Evolutionary conservation across 768 basidiomycete genomes (phyloP).

Genomic region (Trametes coccinea): DNA sequence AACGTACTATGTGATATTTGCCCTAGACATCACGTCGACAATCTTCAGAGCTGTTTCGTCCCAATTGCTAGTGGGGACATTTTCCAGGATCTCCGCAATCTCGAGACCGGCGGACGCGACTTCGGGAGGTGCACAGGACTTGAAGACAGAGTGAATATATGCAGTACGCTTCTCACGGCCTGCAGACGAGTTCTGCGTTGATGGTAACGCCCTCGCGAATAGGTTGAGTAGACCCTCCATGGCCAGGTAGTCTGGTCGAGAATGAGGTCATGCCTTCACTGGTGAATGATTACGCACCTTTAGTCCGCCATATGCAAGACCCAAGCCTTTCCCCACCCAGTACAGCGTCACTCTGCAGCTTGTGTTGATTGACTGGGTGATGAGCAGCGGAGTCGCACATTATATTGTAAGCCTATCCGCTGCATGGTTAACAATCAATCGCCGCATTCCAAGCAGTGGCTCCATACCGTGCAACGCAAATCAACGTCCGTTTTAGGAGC

Average conservation of each 20-base stretch:
- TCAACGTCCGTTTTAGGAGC: slow-evolving; percentile 31
- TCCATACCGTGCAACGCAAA: slow-evolving; percentile 30
- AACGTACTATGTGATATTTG: slow-evolving; percentile 51
- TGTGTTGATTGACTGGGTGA: slow-evolving; percentile 44
- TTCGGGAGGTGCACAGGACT: slow-evolving; percentile 32
- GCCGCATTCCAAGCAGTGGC: not conserved
- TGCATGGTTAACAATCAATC: slow-evolving; percentile 5
- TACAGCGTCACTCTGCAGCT: slow-evolving; percentile 43
- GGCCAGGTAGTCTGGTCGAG: slow-evolving; percentile 49
- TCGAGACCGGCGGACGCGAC: slow-evolving; percentile 39
- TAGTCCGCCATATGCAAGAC: slow-evolving; percentile 45
- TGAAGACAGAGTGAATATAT: slow-evolving; percentile 56
- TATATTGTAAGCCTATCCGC: slow-evolving; percentile 50
- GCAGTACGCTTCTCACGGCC: slow-evolving; percentile 39
- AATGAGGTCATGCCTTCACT: not conserved
- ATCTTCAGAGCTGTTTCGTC: slow-evolving; percentile 50
- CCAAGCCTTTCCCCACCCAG: slow-evolving; percentile 51
- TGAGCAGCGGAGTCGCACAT: slow-evolving; percentile 48
- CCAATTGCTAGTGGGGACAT: slow-evolving; percentile 50
- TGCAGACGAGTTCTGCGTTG: slow-evolving; percentile 38
- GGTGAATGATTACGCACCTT: slow-evolving; percentile 36
- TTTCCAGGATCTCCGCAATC: slow-evolving; percentile 44
- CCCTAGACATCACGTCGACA: slow-evolving; percentile 46
- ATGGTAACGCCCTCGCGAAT: slow-evolving; percentile 56
- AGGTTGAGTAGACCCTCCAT: slow-evolving; percentile 58